Base-by-base conservation (phyloP, 2,329 filamentous ascomycete species). In the Colletotrichum trifolii region DNA sequence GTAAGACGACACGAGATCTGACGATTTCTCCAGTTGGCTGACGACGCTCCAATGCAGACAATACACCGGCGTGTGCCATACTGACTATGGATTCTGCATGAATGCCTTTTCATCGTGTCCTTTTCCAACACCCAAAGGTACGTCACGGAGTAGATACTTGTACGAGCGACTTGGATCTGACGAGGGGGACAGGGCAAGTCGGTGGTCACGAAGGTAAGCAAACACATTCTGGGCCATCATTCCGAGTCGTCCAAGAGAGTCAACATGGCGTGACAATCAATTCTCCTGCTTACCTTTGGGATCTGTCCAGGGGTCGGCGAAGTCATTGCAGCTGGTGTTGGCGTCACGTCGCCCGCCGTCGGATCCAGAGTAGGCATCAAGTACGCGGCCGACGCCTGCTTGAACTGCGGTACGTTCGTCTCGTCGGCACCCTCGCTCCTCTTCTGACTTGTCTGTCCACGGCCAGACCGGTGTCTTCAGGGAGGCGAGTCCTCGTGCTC, bases 51-150 rank as follows among this genome's bases (percentile, higher is more conserved):
- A 17, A 40, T 53, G 8, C 10, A 71, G 70, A 11, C 68, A 68
- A 33, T 68, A 71, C 54, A 70, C 69, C n/a, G 69, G 69, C 13
- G 71, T 74, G 17, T 74, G 72, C 50, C 71, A 73, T 36, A 73
- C 71, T 7, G 71, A 74, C 47, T 70, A 72, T 49, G 70, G 69
- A 7, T 68, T 70, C 38, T 72, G 71, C 62, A 61, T 65, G 36
- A 70, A 69, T 38, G 54, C 65, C n/a, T 69, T 69, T 61, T 63
- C 48, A 35, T 65, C 61, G 39, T 50, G 67, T 11, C 69, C 69
- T 8, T 64, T 60, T 40, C 61, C 61, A 6, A 64, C 61, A 38
- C 61, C 61, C 13, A 64, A 54, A 54, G 61, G 61, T 64, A 40
- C 9, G 49, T 45, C 15, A 2, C 39, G 7, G 6, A 33, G 17